Base-by-base conservation (phyloP, 176 grass and related monocot genomes). In the Secale cereale region DNA sequence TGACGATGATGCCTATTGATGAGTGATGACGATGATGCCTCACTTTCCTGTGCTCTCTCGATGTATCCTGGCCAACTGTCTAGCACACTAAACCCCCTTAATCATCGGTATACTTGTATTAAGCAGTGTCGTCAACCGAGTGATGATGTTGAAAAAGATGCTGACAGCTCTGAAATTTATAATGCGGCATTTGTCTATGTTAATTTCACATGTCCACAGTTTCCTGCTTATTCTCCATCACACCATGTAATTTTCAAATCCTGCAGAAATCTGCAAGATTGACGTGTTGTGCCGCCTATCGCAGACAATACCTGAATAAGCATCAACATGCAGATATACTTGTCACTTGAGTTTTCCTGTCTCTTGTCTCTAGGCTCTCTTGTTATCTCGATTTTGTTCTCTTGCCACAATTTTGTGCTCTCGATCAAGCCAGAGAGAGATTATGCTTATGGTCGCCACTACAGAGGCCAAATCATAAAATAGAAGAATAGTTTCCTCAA, bases 271-370 rank as follows among this genome's bases (percentile, higher is more conserved):
- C 13, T 79, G 78, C 66, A 54, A 79, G 50, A 65, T 74, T 30
- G 43, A 75, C 45, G 45, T 78, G 63, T 11, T 41, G 39, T 56
- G 76, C 79, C 85, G 11, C 83, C 5, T 57, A 71, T 8, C 36
- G 41, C 79, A 83, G 74, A 79, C 84, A 90, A 5, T 35, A 28
- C 23, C 70, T 32, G 37, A 64, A 40, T 29, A 43, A 43, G 68
- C 39, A 78, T 64, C 65, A 7, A 19, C 10, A 16, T 33, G 40
- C 7, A 8, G 40, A 28, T 28, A 74, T 10, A 57, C 65, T 57
- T 78, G 64, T 43, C 73, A 28, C 13, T 43, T 45, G 13, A 19
- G 43, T 27, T 62, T 26, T 72, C 23, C 17, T 5, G 7, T 20
- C 2, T 84, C 28, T 46, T 64, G 57, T 31, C 79, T 11, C 32